Evolutionary conservation across 2,329 filamentous ascomycete species (phyloP).

Genomic region (Endoconidiophora polonica): DNA sequence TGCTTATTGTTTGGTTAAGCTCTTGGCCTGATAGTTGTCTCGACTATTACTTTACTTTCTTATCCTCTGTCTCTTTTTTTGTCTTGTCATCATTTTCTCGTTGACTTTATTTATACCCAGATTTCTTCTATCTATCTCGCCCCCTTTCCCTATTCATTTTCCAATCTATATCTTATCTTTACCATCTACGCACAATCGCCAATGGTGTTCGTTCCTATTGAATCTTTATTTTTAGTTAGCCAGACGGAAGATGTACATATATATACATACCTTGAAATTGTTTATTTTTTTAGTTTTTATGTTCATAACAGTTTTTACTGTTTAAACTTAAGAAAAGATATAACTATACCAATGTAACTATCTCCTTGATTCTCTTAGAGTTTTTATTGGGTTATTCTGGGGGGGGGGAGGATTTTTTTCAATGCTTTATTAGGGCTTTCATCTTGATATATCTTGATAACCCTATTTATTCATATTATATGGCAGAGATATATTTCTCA

Average conservation of each 20-base stretch:
- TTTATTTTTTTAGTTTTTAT: too few species aligned
- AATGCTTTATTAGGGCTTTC: not conserved
- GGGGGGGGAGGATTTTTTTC: not conserved
- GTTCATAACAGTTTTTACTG: too few species aligned
- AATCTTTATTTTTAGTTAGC: too few species aligned
- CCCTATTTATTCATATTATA: too few species aligned
- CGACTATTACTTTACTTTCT: not conserved
- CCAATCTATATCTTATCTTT: not conserved
- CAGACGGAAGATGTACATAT: too few species aligned
- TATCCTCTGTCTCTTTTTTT: not conserved
- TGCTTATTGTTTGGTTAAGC: not conserved
- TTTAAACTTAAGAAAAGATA: too few species aligned
- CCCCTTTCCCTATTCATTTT: not conserved
- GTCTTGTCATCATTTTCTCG: not conserved
- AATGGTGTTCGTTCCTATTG: too few species aligned
- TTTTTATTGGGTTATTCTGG: not conserved
- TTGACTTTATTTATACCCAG: not conserved
- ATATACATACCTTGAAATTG: too few species aligned
- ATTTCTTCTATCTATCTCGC: not conserved
- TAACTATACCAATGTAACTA: not conserved
- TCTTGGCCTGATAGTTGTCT: not conserved
- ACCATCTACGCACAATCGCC: not conserved
- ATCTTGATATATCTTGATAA: not conserved
- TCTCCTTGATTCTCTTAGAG: not conserved
- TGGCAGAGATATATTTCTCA: too few species aligned